Percentiles rank a stretch among this genome's conserved stretches.
Evolutionary conservation across 345 rosid species (phyloP).

Genomic region (Mercurialis annua): DNA sequence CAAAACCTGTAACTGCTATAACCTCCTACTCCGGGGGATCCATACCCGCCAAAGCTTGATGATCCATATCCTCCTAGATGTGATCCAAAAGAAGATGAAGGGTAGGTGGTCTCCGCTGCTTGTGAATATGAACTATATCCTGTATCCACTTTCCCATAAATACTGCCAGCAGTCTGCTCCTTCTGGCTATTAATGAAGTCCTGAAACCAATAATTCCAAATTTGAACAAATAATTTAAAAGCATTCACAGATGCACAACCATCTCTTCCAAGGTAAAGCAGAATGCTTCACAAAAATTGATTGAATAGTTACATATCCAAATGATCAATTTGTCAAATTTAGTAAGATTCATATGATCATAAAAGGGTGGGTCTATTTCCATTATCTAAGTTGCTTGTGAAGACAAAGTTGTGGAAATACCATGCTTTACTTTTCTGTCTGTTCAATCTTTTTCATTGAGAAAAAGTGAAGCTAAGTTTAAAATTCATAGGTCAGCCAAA

Average conservation of each 20-base stretch:
- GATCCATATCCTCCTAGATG: conserved; percentile 21
- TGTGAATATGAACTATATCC: conserved; percentile 29
- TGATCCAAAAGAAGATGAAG: conserved; percentile 19
- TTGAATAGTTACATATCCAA: not conserved
- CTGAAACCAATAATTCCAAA: conserved; percentile 14
- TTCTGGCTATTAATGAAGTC: conserved; percentile 26
- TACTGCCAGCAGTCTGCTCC: conserved; percentile 27
- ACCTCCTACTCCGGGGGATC: conserved; percentile 28
- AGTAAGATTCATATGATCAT: not conserved
- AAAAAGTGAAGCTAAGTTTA: not conserved
- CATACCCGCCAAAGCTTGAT: conserved; percentile 24
- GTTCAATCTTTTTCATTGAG: not conserved
- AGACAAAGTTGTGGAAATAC: too few species aligned
- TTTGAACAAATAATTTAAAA: too few species aligned
- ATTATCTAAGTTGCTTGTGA: too few species aligned
- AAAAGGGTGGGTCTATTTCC: too few species aligned
- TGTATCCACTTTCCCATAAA: conserved; percentile 26
- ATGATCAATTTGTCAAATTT: not conserved
- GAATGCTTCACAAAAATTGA: not conserved
- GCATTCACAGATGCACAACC: not conserved
- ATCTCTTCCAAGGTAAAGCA: not conserved
- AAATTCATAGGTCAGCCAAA: not conserved
- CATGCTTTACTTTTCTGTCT: not conserved
- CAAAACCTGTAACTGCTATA: conserved; percentile 27
- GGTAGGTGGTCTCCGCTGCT: conserved; percentile 23